Conservation (phyloP, 1,284 basidiomycete species). For the Malassezia equina region DNA sequence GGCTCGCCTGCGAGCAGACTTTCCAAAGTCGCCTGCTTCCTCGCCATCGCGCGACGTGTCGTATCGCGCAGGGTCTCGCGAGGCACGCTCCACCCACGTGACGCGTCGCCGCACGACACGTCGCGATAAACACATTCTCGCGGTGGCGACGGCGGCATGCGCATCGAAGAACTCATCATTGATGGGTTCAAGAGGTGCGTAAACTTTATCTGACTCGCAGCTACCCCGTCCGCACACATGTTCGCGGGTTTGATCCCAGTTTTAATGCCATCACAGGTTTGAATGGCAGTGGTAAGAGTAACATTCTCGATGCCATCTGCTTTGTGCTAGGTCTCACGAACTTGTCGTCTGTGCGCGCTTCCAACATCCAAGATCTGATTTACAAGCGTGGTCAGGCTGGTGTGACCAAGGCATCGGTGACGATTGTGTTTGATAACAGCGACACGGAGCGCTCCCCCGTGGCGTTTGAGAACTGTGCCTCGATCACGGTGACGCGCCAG, state of each 20-base stretch:
- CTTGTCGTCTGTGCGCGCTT: slow-evolving; percentile 60
- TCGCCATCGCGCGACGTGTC: background rate
- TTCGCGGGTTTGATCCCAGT: slow-evolving; percentile 85
- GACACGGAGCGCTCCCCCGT: slow-evolving; percentile 75
- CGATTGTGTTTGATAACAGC: slow-evolving; percentile 98
- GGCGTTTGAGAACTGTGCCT: slow-evolving; percentile 69
- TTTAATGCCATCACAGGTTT: slow-evolving; percentile 97
- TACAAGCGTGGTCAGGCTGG: slow-evolving; percentile 97
- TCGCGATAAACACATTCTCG: background rate
- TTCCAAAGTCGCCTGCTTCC: background rate
- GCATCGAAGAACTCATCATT: slow-evolving; percentile 51
- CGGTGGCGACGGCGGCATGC: slow-evolving; percentile 29
- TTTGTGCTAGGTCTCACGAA: slow-evolving; percentile 47
- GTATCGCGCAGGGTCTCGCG: background rate
- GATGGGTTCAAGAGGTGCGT: slow-evolving; percentile 51
- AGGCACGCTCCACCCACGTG: background rate
- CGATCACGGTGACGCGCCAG: slow-evolving; percentile 94
- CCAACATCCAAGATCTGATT: slow-evolving; percentile 92
- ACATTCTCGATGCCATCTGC: slow-evolving; percentile 47
- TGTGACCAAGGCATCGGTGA: slow-evolving; percentile 91
- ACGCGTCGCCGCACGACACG: background rate
- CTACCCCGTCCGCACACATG: slow-evolving; percentile 86
- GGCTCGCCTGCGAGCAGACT: background rate
- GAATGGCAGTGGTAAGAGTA: slow-evolving; percentile 62
- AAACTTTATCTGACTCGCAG: slow-evolving; percentile 6